phyloP scores from a whole-genome alignment of 176 grass and related monocot species.

The Triticum dicoccoides region DNA sequence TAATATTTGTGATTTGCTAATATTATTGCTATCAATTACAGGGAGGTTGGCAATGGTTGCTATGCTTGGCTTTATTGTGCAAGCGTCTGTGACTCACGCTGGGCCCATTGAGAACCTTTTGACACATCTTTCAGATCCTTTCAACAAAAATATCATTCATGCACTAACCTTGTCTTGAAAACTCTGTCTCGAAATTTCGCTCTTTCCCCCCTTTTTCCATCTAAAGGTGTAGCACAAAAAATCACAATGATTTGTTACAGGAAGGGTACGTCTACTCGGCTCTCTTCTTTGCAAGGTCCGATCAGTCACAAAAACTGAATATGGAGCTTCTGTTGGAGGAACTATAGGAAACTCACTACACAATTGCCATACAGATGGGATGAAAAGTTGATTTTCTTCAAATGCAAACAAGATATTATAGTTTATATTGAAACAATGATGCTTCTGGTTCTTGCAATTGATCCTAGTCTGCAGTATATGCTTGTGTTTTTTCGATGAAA shows the following conservation, averaged over 20 bases:
- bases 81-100: conserved; percentile 66
- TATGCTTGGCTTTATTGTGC: conserved; percentile 84
- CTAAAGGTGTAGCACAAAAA: neutral
- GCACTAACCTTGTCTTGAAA: conserved; percentile 34
- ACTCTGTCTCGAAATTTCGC: neutral
- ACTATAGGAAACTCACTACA: neutral
- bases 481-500: neutral
- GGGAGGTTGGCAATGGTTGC: conserved; percentile 86
- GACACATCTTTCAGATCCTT: conserved; percentile 78
- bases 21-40: conserved; percentile 24
- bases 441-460: neutral
- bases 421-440: neutral
- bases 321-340: neutral
- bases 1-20: neutral
- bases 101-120: conserved; percentile 84
- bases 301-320: neutral
- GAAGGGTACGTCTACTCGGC: neutral
- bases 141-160: conserved; percentile 72
- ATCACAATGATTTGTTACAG: neutral
- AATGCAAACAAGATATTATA: neutral
- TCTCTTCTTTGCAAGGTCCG: neutral
- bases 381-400: neutral
- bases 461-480: neutral
- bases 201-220: neutral
- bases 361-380: neutral